Percentiles rank a stretch among this genome's conserved stretches.
Evolutionary conservation across 169 alveolate species (phyloP).

Genomic region (Cryptosporidium xiaoi): DNA sequence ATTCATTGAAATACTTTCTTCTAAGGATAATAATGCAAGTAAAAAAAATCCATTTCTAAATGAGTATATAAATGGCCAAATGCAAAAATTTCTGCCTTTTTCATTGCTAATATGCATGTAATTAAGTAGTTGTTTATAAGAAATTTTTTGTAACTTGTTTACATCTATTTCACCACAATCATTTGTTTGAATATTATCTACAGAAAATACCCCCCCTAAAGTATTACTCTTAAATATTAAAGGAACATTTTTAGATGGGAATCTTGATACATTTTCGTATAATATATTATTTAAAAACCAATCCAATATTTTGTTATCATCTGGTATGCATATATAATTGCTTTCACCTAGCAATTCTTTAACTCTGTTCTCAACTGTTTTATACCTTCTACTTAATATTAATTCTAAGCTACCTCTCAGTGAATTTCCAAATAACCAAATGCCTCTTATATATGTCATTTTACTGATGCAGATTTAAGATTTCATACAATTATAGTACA

Average conservation of each 20-base stretch:
- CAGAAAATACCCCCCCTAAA: slow-evolving; percentile 15
- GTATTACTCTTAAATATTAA: slow-evolving; percentile 3
- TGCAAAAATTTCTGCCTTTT: too few relatives aligned
- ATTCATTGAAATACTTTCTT: slow-evolving; percentile 10
- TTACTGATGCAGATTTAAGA: neutral
- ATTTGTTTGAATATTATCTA: slow-evolving; percentile 3
- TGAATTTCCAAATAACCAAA: slow-evolving; percentile 50
- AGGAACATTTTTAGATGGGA: slow-evolving; percentile 22
- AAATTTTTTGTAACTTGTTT: neutral
- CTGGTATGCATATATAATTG: slow-evolving; percentile 4
- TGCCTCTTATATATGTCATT: slow-evolving; percentile 49
- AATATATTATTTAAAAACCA: slow-evolving; percentile 33
- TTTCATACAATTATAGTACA: neutral
- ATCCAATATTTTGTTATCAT: slow-evolving; percentile 31
- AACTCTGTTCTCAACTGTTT: slow-evolving; percentile 37
- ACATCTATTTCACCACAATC: neutral
- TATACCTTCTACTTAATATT: slow-evolving; percentile 24
- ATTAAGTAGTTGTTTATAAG: slow-evolving; percentile 2
- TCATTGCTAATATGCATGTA: slow-evolving; percentile 16
- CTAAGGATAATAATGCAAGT: slow-evolving; percentile 27
- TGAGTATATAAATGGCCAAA: slow-evolving; percentile 64
- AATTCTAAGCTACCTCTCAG: slow-evolving; percentile 8
- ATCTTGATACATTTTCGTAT: slow-evolving; percentile 29
- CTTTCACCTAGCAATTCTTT: slow-evolving; percentile 9
- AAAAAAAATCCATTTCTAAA: slow-evolving; percentile 28